Percentiles rank a stretch among this genome's conserved stretches.
Evolutionary conservation across 495 filamentous ascomycete species (phyloP).

Genomic region (Aspergillus nanangensis): DNA sequence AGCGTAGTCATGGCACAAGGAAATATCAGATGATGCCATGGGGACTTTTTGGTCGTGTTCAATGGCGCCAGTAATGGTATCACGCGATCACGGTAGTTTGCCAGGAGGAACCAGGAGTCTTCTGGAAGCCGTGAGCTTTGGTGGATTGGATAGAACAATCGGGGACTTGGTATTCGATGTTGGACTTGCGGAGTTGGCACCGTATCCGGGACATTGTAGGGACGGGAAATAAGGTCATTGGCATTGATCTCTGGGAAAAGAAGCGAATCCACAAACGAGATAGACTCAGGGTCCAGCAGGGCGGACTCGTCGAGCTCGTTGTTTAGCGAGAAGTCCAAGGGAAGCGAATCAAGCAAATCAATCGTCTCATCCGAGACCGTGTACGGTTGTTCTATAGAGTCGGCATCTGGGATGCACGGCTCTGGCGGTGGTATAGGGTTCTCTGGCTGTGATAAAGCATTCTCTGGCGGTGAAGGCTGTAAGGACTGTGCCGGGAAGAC

Average conservation of each 20-base stretch:
- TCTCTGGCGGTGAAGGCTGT: too few species aligned
- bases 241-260: neutral
- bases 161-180: neutral
- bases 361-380: neutral
- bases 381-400: neutral
- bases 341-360: neutral
- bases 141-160: neutral
- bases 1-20: conserved; percentile 19
- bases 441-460: too few species aligned
- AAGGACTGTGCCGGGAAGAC: neutral
- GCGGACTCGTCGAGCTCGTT: neutral
- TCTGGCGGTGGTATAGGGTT: too few species aligned
- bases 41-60: conserved; percentile 16
- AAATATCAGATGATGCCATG: conserved; percentile 21
- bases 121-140: neutral
- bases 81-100: conserved; percentile 14
- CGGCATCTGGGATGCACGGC: too few species aligned
- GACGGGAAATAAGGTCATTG: neutral
- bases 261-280: neutral
- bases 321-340: neutral
- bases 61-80: conserved; percentile 12
- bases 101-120: neutral
- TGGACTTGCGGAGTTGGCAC: neutral
- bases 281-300: neutral
- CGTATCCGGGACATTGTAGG: neutral